Evolutionary conservation across 2,329 filamentous ascomycete species (phyloP).

Genomic region (Aspergillus awamori): DNA sequence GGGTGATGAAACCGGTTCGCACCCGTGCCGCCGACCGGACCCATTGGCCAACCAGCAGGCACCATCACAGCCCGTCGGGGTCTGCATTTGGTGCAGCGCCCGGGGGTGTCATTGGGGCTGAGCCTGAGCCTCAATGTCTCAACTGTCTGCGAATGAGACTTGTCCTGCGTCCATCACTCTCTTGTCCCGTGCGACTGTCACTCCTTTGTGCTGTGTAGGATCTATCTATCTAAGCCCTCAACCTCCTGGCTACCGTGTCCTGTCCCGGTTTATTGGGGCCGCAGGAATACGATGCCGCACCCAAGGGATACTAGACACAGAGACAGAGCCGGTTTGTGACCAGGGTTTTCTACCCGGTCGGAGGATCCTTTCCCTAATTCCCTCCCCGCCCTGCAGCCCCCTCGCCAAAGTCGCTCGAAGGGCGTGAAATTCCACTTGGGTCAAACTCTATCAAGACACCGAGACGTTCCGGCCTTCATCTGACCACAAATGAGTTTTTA

Average conservation of each 20-base stretch:
- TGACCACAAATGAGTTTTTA: neutral
- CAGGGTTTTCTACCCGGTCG: neutral
- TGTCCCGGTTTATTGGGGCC: too few relatives aligned
- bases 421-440: conserved; percentile 10
- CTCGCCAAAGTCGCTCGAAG: conserved; percentile 14
- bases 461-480: conserved; percentile 12
- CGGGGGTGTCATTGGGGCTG: conserved; percentile 6
- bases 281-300: neutral
- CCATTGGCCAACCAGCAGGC: conserved; percentile 18
- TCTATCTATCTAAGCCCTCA: neutral
- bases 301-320: neutral
- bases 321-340: neutral
- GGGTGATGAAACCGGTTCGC: conserved; percentile 14
- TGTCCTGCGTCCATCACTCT: neutral
- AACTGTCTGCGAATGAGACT: neutral
- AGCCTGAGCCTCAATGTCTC: conserved; percentile 12
- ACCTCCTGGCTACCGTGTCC: neutral
- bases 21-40: conserved; percentile 1
- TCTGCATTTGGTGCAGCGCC: conserved; percentile 16
- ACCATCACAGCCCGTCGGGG: conserved; percentile 15
- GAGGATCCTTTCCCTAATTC: conserved; percentile 25
- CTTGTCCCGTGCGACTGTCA: neutral
- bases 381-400: conserved; percentile 27
- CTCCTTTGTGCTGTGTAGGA: neutral
- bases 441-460: conserved; percentile 17